A percentile compares a stretch with the other conserved stretches of the same genome.
These are phyloP conservation scores for Pythium scleroteichum DNA, from an alignment of 352 stramenopile species.

Conservation along the genomic window DNA sequence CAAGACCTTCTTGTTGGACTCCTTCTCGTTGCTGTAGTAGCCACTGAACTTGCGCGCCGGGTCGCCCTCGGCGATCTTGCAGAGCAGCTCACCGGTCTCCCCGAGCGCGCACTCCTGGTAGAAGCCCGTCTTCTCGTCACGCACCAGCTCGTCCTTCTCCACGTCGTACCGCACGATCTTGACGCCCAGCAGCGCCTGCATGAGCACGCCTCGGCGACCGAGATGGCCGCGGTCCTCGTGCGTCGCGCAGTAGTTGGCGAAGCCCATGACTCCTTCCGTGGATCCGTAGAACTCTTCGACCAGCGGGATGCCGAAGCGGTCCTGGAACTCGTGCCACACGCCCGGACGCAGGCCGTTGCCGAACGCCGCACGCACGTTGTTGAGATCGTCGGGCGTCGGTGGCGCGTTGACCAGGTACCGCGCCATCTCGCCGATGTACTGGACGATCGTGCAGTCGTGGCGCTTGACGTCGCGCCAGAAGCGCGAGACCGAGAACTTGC, in stretches of 20 bases:
- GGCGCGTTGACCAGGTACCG: constrained; percentile 78
- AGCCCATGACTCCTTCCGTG: constrained; percentile 84
- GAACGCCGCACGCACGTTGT: constrained; percentile 83
- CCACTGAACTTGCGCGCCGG: constrained; percentile 76
- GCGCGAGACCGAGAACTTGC: constrained; percentile 70
- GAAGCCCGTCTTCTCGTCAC: constrained; percentile 48
- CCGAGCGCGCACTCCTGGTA: constrained; percentile 47
- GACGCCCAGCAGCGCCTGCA: constrained; percentile 53
- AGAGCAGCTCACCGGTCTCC: constrained; percentile 80
- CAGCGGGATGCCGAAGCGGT: constrained; percentile 78
- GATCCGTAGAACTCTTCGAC: constrained; percentile 93
- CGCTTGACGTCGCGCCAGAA: constrained; percentile 77
- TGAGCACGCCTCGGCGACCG: constrained; percentile 57
- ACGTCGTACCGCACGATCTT: constrained; percentile 82
- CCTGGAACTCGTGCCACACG: constrained; percentile 86
- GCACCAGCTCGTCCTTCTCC: constrained; percentile 66
- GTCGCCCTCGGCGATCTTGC: constrained; percentile 48
- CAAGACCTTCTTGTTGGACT: constrained; percentile 87
- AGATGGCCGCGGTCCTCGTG: constrained; percentile 62
- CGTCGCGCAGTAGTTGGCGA: constrained; percentile 76
- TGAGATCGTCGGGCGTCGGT: constrained; percentile 44
- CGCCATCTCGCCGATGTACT: constrained; percentile 93
- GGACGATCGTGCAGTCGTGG: constrained; percentile 70
- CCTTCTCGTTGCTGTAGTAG: constrained; percentile 80
- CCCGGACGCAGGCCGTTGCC: constrained; percentile 91